These are phyloP conservation scores for Bacidia gigantensis DNA, from an alignment of 495 filamentous ascomycete genomes.

Conservation along the genomic window DNA sequence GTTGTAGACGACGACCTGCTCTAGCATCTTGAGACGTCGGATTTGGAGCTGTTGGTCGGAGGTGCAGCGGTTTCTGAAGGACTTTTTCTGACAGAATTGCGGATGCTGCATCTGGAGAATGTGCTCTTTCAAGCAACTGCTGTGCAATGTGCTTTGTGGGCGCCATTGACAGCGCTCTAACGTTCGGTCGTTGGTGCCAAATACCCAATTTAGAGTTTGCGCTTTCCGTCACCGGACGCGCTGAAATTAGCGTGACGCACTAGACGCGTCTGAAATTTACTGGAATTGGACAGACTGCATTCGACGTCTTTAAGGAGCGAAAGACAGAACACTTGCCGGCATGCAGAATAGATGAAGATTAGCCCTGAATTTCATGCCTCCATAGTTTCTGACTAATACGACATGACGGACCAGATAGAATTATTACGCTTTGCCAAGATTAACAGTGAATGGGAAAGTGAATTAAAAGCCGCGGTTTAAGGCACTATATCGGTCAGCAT, in stretches of 20 bases:
- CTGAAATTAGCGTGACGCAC: neutral
- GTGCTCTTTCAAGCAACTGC: slow-evolving; percentile 56
- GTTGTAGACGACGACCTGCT: slow-evolving; percentile 43
- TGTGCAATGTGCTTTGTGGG: slow-evolving; percentile 41
- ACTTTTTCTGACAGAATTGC: slow-evolving; percentile 70
- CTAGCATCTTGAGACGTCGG: slow-evolving; percentile 46
- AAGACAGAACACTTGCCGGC: too few species aligned
- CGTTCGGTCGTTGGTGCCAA: too few species aligned
- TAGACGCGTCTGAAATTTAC: neutral
- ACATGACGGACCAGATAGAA: too few species aligned
- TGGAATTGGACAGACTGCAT: neutral
- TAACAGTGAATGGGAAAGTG: too few species aligned
- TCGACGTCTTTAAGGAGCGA: too few species aligned
- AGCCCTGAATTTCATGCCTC: too few species aligned
- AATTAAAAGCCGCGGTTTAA: too few species aligned
- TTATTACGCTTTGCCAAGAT: too few species aligned
- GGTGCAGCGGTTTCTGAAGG: slow-evolving; percentile 65
- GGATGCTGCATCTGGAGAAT: slow-evolving; percentile 52
- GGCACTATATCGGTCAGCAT: neutral
- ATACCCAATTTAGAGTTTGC: too few species aligned
- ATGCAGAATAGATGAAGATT: too few species aligned
- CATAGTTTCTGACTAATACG: too few species aligned
- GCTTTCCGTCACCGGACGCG: too few species aligned
- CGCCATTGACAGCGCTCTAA: slow-evolving; percentile 19
- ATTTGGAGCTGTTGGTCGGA: slow-evolving; percentile 56